Base-by-base conservation (phyloP, 202 grass and related monocot genomes). In the Schoenoplectus triqueter region DNA sequence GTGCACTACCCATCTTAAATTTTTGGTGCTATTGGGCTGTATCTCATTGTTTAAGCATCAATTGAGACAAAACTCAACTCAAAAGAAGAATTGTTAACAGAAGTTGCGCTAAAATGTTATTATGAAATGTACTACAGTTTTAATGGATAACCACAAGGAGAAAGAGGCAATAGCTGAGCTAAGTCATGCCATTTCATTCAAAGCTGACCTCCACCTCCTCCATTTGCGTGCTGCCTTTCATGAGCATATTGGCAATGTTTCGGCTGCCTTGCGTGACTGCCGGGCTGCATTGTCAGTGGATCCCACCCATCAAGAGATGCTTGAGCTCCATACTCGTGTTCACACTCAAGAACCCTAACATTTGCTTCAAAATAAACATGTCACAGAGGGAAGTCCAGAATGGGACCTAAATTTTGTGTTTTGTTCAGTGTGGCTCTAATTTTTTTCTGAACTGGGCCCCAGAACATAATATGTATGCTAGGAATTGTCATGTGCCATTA, bases 261-360 rank as follows among this genome's bases (percentile, higher is more conserved):
- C 93, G 0, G 85, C 91, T 1, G 96, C 96, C 48, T 94, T 99
- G 64, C 84, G 86, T 57, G 96, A 99, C 74, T 99, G 96, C 80
- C 87, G 93, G 0, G 93, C 93, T 0, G 96, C 96, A n/a, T 90
- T 99, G 46, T 99, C 96, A 0, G 90, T 99, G 69, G 96, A 99
- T 41, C 96, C 96, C 52, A 99, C 94, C 84, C 96, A 99, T 82
- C 96, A 99, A 87, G 96, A 99, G 87, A 99, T 99, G 96, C 93
- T 99, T 1, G 96, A 99, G 86, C 96, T 99, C 79, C 96, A 96
- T 64, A 94, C 91, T 57, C 89, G 96, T 40, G 93, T 99, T 83
- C 91, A 99, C 90, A 95, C 86, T 87, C 93, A 96, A 91, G 96
- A 99, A 91, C 93, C 92, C 59, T 95, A 90, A 91, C 75, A 63